Evolutionary conservation across 2,329 filamentous ascomycete genomes (phyloP), one percentile per base, ranked within the genome.

Genomic region (Alternaria triticimaculans): DNA sequence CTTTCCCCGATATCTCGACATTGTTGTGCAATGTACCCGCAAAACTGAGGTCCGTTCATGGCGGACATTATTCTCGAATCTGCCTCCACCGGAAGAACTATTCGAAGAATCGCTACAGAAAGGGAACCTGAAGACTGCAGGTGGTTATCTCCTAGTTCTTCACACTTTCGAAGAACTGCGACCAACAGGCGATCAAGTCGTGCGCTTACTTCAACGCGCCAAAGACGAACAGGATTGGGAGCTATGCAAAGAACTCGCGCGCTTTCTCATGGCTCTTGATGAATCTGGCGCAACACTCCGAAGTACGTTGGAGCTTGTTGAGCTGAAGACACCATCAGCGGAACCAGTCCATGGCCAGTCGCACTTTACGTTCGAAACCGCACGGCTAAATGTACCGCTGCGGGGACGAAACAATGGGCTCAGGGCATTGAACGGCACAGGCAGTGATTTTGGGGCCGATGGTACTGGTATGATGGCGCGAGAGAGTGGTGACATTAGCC

Each of bases 21-120:
- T 98, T 62, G 90, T 99, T 23, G 91, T 99, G 20, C 96, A 97
- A 81, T 99, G 96, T 81, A 97, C 96, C 2, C 91, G 96, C 58
- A 99, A 99, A 81, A 99, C 96, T 0, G 96, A 99, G 77, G 89
- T 97, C 8, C 89, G 95, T 43, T 97, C 93, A 60, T 99, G 96
- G 96, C 90, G 92, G 63, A 97, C 96, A 1, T 85, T 99, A 1
- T 99, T 99, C 79, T 89, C 90, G 5, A 94, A 97, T 73, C 85
- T 99, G 1, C 96, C 96, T 1, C 93, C 95, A 1, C 93, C 95
- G 5, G 91, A 94, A 73, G 92, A 96, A 70, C 86, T 99, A 0
- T 99, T 99, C 72, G 95, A 99, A 78, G 93, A 97, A 78, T 95
- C 94, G 5, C 83, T 99, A 10, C 89, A 91, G 68, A 88, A 92